Evolutionary conservation across 345 rosid species (phyloP).

Genomic region (Rhodamnia argentea): DNA sequence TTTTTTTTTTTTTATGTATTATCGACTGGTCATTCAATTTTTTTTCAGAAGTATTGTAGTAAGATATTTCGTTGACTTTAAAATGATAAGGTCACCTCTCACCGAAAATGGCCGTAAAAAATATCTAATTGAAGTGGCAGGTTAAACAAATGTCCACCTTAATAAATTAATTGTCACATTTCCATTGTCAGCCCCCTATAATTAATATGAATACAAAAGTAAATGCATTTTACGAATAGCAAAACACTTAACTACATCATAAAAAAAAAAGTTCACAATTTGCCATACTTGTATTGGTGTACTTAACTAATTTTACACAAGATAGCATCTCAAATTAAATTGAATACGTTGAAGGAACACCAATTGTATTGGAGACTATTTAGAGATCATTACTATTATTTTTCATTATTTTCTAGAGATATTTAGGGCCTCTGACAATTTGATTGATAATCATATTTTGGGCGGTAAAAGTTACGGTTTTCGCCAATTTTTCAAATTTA

Average conservation of each 20-base stretch:
- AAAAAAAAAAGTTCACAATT: not conserved
- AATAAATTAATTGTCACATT: not conserved
- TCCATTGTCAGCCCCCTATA: not conserved
- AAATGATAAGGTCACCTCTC: not conserved
- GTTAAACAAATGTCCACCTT: too few relatives aligned
- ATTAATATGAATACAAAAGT: not conserved
- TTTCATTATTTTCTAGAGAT: not conserved
- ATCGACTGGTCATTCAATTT: too few relatives aligned
- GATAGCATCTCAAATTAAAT: not conserved
- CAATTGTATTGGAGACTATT: not conserved
- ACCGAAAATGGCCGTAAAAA: not conserved
- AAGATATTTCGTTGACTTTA: too few relatives aligned
- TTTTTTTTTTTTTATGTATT: too few relatives aligned
- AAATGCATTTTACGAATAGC: not conserved
- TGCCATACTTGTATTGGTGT: not conserved
- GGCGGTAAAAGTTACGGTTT: not conserved
- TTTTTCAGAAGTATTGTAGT: too few relatives aligned
- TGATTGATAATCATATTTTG: not conserved
- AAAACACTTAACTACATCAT: not conserved
- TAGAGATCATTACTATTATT: not conserved
- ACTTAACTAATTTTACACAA: not conserved
- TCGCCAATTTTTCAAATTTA: not conserved
- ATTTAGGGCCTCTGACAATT: too few relatives aligned
- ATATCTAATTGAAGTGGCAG: not conserved
- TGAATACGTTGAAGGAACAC: not conserved